These are phyloP conservation scores for Amesomyces nigricolor DNA, from an alignment of 2,329 filamentous ascomycete genomes.

Conservation along the genomic window DNA sequence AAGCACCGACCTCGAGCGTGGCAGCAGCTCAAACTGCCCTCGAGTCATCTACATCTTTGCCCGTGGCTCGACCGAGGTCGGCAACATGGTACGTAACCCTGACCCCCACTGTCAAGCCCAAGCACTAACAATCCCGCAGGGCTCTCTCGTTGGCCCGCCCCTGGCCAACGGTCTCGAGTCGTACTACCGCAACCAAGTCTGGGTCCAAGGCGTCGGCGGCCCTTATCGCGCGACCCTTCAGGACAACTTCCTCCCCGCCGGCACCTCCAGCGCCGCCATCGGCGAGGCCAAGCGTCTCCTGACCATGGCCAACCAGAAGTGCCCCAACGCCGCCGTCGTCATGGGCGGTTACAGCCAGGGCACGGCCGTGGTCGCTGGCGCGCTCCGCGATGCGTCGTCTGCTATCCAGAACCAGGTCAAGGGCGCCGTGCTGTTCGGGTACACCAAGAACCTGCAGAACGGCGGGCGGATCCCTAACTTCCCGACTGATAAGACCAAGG, in stretches of 20 bases:
- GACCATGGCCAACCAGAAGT: conserved; percentile 36
- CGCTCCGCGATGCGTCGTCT: conserved; percentile 32
- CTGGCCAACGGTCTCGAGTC: conserved; percentile 26
- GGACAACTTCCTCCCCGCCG: conserved; percentile 20
- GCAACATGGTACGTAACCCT: neutral
- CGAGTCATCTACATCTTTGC: no score
- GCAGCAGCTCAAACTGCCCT: no score
- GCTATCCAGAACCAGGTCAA: conserved; percentile 33
- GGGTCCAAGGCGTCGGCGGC: conserved; percentile 40
- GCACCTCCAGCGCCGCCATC: conserved; percentile 31
- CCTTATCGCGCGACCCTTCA: conserved; percentile 28
- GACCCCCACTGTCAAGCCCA: neutral
- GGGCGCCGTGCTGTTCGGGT: conserved; percentile 29
- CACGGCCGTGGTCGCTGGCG: conserved; percentile 37
- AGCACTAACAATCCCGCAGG: neutral
- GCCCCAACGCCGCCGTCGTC: conserved; percentile 37
- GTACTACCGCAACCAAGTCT: conserved; percentile 29
- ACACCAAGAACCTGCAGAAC: conserved; percentile 41
- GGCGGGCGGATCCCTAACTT: conserved; percentile 36
- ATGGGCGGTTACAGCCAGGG: conserved; percentile 38
- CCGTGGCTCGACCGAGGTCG: no score
- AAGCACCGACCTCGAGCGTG: no score
- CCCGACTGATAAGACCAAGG: conserved; percentile 30
- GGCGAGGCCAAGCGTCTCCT: conserved; percentile 37
- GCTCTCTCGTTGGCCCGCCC: conserved; percentile 5